phyloP scores from a whole-genome alignment of 169 alveolate genomes.

The Plasmodium vivax region DNA sequence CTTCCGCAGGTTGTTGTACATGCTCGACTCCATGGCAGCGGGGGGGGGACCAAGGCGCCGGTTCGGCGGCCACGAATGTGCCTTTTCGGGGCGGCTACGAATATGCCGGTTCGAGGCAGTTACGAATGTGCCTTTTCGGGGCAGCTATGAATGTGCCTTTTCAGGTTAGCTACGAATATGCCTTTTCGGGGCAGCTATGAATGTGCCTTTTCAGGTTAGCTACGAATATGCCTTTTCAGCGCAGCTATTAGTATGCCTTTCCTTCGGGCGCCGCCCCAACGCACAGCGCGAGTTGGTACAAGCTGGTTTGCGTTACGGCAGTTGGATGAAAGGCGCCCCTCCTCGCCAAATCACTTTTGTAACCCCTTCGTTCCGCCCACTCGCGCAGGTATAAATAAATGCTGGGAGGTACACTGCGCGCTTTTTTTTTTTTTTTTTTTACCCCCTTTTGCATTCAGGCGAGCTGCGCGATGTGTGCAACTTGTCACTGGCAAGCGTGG shows the following conservation, averaged over 20 bases:
- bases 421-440: not conserved
- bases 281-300: not conserved
- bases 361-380: not conserved
- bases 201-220: not conserved
- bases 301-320: not conserved
- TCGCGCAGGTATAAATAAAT: not conserved
- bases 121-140: no score
- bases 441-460: not conserved
- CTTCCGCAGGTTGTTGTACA: constrained; percentile 40
- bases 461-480: not conserved
- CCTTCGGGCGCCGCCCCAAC: not conserved
- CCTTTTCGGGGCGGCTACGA: no score
- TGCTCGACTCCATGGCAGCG: constrained; percentile 43
- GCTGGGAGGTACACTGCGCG: not conserved
- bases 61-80: no score
- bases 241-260: not conserved
- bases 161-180: no score
- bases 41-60: no score
- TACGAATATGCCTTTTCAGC: no score
- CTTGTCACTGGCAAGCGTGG: not conserved
- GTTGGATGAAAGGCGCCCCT: not conserved
- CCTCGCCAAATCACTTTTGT: not conserved
- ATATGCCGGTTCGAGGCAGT: no score
- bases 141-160: no score
- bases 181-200: no score